A percentile compares a stretch with the other conserved stretches of the same genome.
phyloP scores from a whole-genome alignment of 805 yeast genomes.

The Saccharomycopsis oosterbeekiorum region DNA sequence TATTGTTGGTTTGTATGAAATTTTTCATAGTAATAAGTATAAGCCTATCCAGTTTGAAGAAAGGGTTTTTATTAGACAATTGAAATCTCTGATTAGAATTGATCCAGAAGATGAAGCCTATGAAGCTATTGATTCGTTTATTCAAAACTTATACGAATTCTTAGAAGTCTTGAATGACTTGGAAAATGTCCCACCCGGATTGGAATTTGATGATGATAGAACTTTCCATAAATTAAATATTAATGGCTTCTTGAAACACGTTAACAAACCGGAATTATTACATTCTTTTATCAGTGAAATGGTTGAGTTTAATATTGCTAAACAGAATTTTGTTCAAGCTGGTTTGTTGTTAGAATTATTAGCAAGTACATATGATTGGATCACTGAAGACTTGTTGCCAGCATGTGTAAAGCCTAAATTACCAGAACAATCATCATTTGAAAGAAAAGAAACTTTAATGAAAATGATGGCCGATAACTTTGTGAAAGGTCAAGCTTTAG shows the following conservation, averaged over 20 bases:
- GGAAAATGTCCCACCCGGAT: slow-evolving; percentile 65
- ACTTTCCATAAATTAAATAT: slow-evolving; percentile 70
- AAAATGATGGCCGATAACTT: slow-evolving; percentile 64
- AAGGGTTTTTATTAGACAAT: slow-evolving; percentile 38
- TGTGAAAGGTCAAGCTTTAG: slow-evolving; percentile 61
- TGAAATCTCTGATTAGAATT: slow-evolving; percentile 40
- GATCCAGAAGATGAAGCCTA: slow-evolving; percentile 61
- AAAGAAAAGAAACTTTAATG: slow-evolving; percentile 64
- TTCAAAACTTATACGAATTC: slow-evolving; percentile 50
- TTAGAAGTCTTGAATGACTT: slow-evolving; percentile 56
- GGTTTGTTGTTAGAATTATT: slow-evolving; percentile 71
- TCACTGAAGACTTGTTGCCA: slow-evolving; percentile 44
- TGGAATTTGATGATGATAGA: slow-evolving; percentile 81
- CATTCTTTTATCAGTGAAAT: slow-evolving; percentile 70
- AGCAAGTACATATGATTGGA: slow-evolving; percentile 73
- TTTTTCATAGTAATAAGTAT: slow-evolving; percentile 48
- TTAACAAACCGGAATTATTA: slow-evolving; percentile 69
- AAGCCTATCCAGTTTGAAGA: slow-evolving; percentile 50
- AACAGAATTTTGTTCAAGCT: slow-evolving; percentile 66
- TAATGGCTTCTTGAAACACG: slow-evolving; percentile 65
- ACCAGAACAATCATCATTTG: slow-evolving; percentile 75
- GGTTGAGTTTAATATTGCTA: slow-evolving; percentile 52
- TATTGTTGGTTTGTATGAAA: slow-evolving; percentile 51
- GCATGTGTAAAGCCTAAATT: slow-evolving; percentile 54
- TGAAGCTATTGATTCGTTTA: slow-evolving; percentile 36